Conservation (phyloP, 495 filamentous ascomycete species). For the Podospora pseudoanserina region DNA sequence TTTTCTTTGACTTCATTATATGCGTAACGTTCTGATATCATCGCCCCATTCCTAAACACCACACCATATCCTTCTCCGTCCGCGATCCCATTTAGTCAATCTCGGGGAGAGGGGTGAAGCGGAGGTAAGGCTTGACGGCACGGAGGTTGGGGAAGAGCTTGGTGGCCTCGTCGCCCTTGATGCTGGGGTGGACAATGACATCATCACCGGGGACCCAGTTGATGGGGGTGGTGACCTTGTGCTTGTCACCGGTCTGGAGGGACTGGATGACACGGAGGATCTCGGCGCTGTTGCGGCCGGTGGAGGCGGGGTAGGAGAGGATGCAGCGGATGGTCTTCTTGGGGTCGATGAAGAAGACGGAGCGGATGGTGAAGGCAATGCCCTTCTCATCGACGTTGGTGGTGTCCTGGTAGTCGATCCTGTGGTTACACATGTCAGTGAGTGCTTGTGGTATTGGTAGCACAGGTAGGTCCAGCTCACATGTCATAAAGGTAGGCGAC, state of each 20-base stretch:
- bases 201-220: conserved; percentile 91
- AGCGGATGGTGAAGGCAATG: conserved; percentile 97
- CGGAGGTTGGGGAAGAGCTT: conserved; percentile 87
- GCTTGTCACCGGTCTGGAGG: conserved; percentile 94
- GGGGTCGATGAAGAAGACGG: conserved; percentile 98
- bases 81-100: conserved; percentile 24
- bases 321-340: conserved; percentile 97
- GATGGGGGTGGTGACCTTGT: conserved; percentile 88
- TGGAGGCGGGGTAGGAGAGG: conserved; percentile 94
- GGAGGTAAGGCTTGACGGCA: conserved; percentile 89
- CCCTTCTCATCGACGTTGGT: conserved; percentile 93
- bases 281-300: conserved; percentile 94
- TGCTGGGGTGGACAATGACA: conserved; percentile 88
- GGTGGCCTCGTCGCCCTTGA: conserved; percentile 85
- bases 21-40: background rate
- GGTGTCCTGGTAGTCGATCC: conserved; percentile 73
- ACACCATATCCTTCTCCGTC: background rate
- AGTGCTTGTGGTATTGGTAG: background rate
- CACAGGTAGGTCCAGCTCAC: conserved; percentile 44
- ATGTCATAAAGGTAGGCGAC: conserved; percentile 92
- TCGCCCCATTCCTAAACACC: background rate
- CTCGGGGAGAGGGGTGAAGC: conserved; percentile 65
- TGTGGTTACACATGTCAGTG: conserved; percentile 25
- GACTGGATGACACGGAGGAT: conserved; percentile 94
- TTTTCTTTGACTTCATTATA: background rate